Base-by-base conservation (phyloP, 2,329 filamentous ascomycete species). In the Aureobasidium musti region DNA sequence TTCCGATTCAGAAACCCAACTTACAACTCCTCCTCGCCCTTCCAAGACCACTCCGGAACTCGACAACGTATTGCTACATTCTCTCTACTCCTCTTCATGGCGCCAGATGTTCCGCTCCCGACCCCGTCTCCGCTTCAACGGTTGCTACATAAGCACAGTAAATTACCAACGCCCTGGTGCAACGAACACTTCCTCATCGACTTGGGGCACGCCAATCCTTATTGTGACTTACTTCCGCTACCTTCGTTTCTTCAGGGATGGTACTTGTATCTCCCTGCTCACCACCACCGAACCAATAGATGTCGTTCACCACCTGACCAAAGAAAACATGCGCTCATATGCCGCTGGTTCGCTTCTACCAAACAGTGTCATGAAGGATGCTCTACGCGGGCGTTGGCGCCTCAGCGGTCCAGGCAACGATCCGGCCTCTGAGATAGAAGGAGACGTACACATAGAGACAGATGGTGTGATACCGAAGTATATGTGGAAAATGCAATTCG, bases 201-300 rank as follows among this genome's bases (percentile, higher is more conserved):
- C 90, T 1, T 97, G 93, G 91, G 82, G 82, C 73, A 89, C 86
- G 28, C 93, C 93, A 10, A 89, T 98, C 41, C 92, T 96, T 76
- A 96, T 98, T 67, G 92, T 99, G 57, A 99, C 95, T 0, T 99
- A 98, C 80, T 99, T 96, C 80, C 91, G 95, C 67, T 99, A 98
- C 79, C 85, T 99, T 3, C 91, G 95, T 63, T 95, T 99, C 81
- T 95, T 95, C 80, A 90, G 92, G 28, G 91, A 98, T 77, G 95
- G 95, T 33, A 89, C 90, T 1, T 87, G 85, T 70, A 88, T 98
- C 67, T 91, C 88, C 64, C 83, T 99, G 1, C 84, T 96, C 41
- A 91, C 90, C 0, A 96, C 91, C 0, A 79, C 85, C 5, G 91
- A 97, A 74, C 95, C 95, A 0, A 79, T 84, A n/a, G 91, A 96